These are phyloP conservation scores for Trichoderma gamsii DNA, from an alignment of 495 filamentous ascomycete genomes.

Conservation along the genomic window DNA sequence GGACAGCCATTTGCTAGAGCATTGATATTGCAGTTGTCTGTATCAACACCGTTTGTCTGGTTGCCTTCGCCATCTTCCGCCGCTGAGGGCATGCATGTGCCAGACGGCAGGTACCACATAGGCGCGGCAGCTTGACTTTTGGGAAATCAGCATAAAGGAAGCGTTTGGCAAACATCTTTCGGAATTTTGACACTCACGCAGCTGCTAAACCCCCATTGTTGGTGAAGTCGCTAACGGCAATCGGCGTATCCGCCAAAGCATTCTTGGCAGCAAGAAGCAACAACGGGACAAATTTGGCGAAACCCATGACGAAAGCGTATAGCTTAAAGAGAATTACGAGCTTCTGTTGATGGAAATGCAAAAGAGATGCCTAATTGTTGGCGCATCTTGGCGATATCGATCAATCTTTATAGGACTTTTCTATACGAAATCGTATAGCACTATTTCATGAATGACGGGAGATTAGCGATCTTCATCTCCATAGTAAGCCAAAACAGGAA, in stretches of 20 bases:
- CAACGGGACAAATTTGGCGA: background rate
- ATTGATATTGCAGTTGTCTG: slow-evolving; percentile 10
- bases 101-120: slow-evolving; percentile 6
- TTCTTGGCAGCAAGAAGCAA: background rate
- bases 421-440: background rate
- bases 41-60: slow-evolving; percentile 5
- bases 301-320: background rate
- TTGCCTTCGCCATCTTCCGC: slow-evolving; percentile 1
- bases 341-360: background rate
- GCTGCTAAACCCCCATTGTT: background rate
- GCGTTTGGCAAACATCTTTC: no score
- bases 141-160: no score
- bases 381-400: background rate
- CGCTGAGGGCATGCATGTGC: slow-evolving; percentile 9
- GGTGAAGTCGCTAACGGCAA: background rate
- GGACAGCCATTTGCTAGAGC: slow-evolving; percentile 6
- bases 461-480: background rate
- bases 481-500: background rate
- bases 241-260: background rate
- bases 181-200: background rate
- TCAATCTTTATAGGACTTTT: background rate
- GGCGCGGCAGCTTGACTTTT: background rate
- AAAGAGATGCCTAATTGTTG: background rate
- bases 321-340: background rate
- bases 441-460: background rate